Base-by-base conservation (phyloP, 2,329 filamentous ascomycete species). In the Alternaria sp. region DNA sequence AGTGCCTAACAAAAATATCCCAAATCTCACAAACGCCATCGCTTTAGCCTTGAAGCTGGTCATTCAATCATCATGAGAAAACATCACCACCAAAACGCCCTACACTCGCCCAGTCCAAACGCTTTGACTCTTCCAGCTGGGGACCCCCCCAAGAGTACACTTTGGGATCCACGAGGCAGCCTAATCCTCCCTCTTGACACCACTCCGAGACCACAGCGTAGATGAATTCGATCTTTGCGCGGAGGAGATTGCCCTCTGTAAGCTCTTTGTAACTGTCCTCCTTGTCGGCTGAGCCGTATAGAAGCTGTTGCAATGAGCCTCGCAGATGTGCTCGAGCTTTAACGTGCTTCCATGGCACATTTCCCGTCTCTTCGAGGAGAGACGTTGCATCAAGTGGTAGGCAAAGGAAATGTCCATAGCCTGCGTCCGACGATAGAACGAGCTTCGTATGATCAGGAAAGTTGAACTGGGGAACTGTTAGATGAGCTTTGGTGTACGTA, bases 401-500 rank as follows among this genome's bases (percentile, higher is more conserved):
- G 71, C 92, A 89, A 81, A 91, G 91, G 74, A 93, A 92, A 74
- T 92, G 90, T 67, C 91, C 90, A 84, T 88, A 90, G 1, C 85
- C 87, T n/a, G 90, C 91, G 30, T 90, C 87, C 1, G 89, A 81
- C 59, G 92, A 91, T 26, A 95, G 81, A 12, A 94, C 89, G 55
- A 95, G 86, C 79, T 95, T 95, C 60, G 92, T 94, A 76, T 95
- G 92, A 68, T 95, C 92, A 3, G 92, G 91, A 77, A 95, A 95
- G 80, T 95, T 94, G 79, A 94, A 91, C 86, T 93, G 65, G n/a
- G 4, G 14, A 5, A 51, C n/a, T 43, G 51, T 65, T 54, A 65
- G 63, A 48, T 39, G 14, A 20, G 22, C 24, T 14, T 39, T 38
- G 22, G 8, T 7, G 7, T 38, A 36, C n/a, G 20, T 32, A 8